A percentile compares a stretch with the other conserved stretches of the same genome.
Conservation (phyloP, 257 asterid genomes). For the Anisodus tanguticus region DNA sequence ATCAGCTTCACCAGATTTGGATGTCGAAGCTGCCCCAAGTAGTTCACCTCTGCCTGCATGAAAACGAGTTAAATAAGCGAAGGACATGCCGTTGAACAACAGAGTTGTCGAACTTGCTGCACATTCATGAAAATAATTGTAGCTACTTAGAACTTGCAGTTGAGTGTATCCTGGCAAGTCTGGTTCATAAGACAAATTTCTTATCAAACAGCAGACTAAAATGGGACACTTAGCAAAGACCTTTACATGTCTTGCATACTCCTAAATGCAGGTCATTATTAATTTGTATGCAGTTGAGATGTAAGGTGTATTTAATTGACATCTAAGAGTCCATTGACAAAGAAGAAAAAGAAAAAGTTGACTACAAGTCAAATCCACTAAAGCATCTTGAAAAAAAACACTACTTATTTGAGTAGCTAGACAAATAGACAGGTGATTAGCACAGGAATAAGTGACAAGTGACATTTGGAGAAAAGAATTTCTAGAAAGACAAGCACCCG, state of each 20-base stretch:
- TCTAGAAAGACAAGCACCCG: neutral
- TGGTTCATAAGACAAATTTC: neutral
- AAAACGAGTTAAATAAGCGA: neutral
- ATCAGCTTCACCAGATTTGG: slow-evolving; percentile 84
- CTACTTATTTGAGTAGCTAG: neutral
- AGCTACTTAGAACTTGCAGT: neutral
- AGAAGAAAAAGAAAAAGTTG: neutral
- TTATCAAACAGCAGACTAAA: slow-evolving; percentile 4
- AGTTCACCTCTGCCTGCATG: slow-evolving; percentile 92
- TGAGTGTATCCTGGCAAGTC: too few relatives aligned
- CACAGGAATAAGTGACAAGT: slow-evolving; percentile 15
- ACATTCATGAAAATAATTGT: neutral
- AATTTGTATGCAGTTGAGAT: slow-evolving; percentile 1
- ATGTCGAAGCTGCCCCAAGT: slow-evolving; percentile 85
- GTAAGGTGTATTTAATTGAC: neutral
- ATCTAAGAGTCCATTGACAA: neutral
- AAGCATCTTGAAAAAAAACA: neutral
- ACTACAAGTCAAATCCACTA: slow-evolving; percentile 18
- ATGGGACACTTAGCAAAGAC: neutral
- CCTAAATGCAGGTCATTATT: neutral
- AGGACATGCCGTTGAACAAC: neutral
- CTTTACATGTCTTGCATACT: neutral
- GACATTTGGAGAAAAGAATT: neutral
- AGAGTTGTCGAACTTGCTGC: neutral
- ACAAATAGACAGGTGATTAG: neutral